These are phyloP conservation scores for Tephrocybe sp. DNA, from an alignment of 768 basidiomycete genomes.

Conservation along the genomic window DNA sequence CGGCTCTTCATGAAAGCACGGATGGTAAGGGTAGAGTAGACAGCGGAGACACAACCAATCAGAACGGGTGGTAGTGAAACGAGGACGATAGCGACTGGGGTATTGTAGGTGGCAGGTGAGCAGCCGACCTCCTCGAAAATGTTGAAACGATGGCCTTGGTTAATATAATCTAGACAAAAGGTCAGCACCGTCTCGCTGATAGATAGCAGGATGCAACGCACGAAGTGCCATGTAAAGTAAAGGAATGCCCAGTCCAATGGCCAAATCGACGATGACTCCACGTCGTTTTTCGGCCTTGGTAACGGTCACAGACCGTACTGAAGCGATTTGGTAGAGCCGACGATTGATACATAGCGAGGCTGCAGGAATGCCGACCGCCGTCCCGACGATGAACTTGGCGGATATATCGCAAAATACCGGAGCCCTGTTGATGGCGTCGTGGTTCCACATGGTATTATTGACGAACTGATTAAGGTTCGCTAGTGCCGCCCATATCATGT, in stretches of 20 bases:
- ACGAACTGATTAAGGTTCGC: constrained; percentile 60
- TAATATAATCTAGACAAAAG: constrained; percentile 39
- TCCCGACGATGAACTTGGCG: constrained; percentile 43
- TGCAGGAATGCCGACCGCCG: constrained; percentile 48
- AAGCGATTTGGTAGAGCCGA: constrained; percentile 62
- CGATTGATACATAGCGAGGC: constrained; percentile 60
- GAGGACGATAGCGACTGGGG: constrained; percentile 35
- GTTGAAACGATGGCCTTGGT: constrained; percentile 46
- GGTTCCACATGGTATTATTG: constrained; percentile 71
- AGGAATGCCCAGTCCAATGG: constrained; percentile 55
- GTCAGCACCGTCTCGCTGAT: not conserved
- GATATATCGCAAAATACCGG: constrained; percentile 70
- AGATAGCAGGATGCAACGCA: constrained; percentile 1
- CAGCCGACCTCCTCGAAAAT: constrained; percentile 52
- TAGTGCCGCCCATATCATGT: constrained; percentile 67
- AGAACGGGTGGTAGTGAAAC: constrained; percentile 36
- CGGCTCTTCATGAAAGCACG: constrained; percentile 35
- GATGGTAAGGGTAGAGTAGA: constrained; percentile 37
- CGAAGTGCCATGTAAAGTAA: constrained; percentile 31
- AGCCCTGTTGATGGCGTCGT: constrained; percentile 52
- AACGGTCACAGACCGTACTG: constrained; percentile 49
- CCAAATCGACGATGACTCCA: constrained; percentile 48
- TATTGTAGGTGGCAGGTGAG: constrained; percentile 34
- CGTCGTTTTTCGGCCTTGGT: constrained; percentile 50
- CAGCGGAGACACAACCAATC: constrained; percentile 37